Evolutionary conservation across 2,329 filamentous ascomycete genomes (phyloP).

Genomic region (Colletotrichum theobromicola): DNA sequence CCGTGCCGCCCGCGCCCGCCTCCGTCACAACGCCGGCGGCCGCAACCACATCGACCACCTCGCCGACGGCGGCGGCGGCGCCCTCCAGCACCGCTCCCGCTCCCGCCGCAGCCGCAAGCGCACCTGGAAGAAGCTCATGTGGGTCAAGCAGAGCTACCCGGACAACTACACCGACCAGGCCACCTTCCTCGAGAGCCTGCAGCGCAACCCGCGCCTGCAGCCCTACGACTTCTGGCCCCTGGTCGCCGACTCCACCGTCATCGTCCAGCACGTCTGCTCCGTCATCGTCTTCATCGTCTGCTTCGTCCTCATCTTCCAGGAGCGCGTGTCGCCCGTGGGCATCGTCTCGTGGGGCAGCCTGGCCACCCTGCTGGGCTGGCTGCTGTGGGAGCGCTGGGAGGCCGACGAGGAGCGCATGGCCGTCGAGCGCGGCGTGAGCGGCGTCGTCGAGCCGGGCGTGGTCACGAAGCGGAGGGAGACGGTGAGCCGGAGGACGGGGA

Average conservation of each 20-base stretch:
- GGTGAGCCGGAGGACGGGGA: constrained; percentile 37
- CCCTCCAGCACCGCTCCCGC: constrained; percentile 62
- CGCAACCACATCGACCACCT: neutral
- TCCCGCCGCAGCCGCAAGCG: constrained; percentile 72
- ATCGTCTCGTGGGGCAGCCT: constrained; percentile 86
- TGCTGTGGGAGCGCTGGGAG: constrained; percentile 91
- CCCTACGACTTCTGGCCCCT: constrained; percentile 99
- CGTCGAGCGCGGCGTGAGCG: constrained; percentile 32
- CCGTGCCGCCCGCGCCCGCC: neutral
- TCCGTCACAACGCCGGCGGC: constrained; percentile 24
- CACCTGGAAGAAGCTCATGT: constrained; percentile 93
- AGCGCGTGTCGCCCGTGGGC: constrained; percentile 86
- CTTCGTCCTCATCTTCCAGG: constrained; percentile 88
- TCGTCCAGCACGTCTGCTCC: constrained; percentile 95
- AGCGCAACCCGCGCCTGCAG: constrained; percentile 89
- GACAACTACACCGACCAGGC: constrained; percentile 98
- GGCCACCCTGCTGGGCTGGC: constrained; percentile 85
- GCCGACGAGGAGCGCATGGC: constrained; percentile 57
- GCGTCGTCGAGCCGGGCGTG: constrained; percentile 34
- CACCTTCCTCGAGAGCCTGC: constrained; percentile 94
- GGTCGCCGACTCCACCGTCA: constrained; percentile 92
- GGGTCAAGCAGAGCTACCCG: constrained; percentile 98
- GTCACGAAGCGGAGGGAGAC: constrained; percentile 35
- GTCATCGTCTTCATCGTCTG: constrained; percentile 94
- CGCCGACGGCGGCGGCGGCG: constrained; percentile 39